These are phyloP conservation scores for Sedum album DNA, from an alignment of 164 flowering plant species.

Conservation along the genomic window DNA sequence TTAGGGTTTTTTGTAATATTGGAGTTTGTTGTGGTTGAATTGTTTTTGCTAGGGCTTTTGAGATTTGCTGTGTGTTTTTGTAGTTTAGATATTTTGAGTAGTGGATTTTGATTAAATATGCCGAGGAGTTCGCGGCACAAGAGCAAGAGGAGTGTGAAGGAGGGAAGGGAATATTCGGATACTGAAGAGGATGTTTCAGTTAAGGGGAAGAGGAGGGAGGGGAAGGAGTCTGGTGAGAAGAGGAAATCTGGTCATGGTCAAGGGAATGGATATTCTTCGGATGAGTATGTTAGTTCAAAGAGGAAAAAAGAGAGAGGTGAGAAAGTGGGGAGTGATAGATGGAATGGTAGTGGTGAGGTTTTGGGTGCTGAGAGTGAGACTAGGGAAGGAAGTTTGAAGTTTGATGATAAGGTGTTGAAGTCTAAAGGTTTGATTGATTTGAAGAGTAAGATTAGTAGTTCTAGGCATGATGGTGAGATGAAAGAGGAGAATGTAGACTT, in stretches of 20 bases:
- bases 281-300: slow-evolving; percentile 26
- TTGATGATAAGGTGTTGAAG: slow-evolving; percentile 23
- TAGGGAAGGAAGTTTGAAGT: slow-evolving; percentile 18
- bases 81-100: not conserved
- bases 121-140: slow-evolving; percentile 58
- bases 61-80: not conserved
- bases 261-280: slow-evolving; percentile 22
- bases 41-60: not conserved
- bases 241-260: slow-evolving; percentile 17
- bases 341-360: slow-evolving; percentile 28
- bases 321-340: slow-evolving; percentile 22
- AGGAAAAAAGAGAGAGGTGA: slow-evolving; percentile 26
- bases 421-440: slow-evolving; percentile 27
- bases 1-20: not conserved
- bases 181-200: slow-evolving; percentile 23
- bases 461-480: slow-evolving; percentile 33
- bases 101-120: slow-evolving; percentile 21
- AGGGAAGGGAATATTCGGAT: slow-evolving; percentile 26
- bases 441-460: slow-evolving; percentile 36
- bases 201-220: slow-evolving; percentile 17
- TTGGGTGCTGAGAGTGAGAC: slow-evolving; percentile 16
- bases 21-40: not conserved
- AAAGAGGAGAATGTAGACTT: slow-evolving; percentile 22
- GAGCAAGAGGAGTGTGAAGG: slow-evolving; percentile 46
- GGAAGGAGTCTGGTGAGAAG: slow-evolving; percentile 33